Percentiles rank a stretch among this genome's conserved stretches.
These are phyloP conservation scores for Zea luxurians DNA, from an alignment of 176 grass and related monocot species.

Conservation along the genomic window DNA sequence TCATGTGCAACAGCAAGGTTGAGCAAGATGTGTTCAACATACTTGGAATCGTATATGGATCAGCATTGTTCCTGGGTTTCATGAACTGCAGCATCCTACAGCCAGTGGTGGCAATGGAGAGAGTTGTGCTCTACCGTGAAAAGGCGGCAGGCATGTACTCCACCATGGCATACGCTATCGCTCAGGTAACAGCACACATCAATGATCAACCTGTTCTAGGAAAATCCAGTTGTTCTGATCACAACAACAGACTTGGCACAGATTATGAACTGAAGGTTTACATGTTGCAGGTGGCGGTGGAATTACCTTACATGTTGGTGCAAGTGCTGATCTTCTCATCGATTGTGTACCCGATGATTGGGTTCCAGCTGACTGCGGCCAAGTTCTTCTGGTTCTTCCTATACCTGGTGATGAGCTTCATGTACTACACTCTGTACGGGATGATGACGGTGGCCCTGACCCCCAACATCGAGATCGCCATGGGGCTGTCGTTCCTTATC, in stretches of 20 bases:
- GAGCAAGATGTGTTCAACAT: conserved; percentile 89
- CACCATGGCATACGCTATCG: conserved; percentile 61
- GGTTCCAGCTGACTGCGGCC: conserved; percentile 45
- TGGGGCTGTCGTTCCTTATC: conserved; percentile 61
- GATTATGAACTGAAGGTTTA: not conserved
- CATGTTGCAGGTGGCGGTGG: conserved; percentile 47
- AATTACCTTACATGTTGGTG: conserved; percentile 66
- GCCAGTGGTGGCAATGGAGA: conserved; percentile 66
- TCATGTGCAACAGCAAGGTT: conserved; percentile 53
- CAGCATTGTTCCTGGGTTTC: conserved; percentile 78
- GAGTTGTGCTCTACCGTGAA: conserved; percentile 63
- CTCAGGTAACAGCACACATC: conserved; percentile 49
- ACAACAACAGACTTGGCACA: not conserved
- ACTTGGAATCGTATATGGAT: conserved; percentile 53
- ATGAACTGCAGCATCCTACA: conserved; percentile 67
- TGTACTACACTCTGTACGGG: conserved; percentile 71
- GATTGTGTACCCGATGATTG: conserved; percentile 73
- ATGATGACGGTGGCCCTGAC: conserved; percentile 81
- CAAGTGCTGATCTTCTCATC: conserved; percentile 53
- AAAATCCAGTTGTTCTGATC: not conserved
- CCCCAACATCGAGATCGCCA: conserved; percentile 72
- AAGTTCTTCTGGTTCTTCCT: conserved; percentile 71
- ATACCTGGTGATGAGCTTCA: conserved; percentile 66
- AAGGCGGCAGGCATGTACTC: conserved; percentile 77
- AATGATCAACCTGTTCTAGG: not conserved